These are phyloP conservation scores for Herpetomonas samuelpessoai DNA, from an alignment of 208 protist species.

Conservation along the genomic window DNA sequence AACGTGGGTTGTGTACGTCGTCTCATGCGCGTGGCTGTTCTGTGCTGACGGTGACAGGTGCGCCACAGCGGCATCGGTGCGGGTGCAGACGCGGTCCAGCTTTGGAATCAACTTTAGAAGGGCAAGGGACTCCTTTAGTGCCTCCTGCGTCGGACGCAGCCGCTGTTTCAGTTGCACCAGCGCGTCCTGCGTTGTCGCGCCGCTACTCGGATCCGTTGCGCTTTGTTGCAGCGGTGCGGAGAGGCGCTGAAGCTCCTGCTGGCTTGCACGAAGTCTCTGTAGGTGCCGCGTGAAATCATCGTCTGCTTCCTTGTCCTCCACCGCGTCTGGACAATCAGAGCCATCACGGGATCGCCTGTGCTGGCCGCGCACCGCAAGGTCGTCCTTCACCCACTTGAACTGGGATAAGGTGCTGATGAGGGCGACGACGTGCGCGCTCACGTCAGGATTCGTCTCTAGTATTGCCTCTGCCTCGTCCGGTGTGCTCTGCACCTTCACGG, in stretches of 20 bases:
- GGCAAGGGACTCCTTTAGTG: slow-evolving; percentile 2
- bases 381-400: slow-evolving; percentile 51
- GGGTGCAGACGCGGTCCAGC: slow-evolving; percentile 2
- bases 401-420: slow-evolving; percentile 28
- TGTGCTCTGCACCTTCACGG: not conserved
- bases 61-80: too few species aligned
- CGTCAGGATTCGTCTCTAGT: slow-evolving; percentile 4
- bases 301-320: too few species aligned
- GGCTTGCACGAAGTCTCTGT: too few species aligned
- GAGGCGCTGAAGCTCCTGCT: too few species aligned
- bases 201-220: slow-evolving; percentile 2
- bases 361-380: too few species aligned
- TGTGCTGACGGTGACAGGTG: too few species aligned
- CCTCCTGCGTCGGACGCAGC: not conserved
- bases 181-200: not conserved
- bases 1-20: slow-evolving; percentile 14
- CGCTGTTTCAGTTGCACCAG: slow-evolving; percentile 1
- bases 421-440: slow-evolving; percentile 12
- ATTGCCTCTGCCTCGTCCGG: not conserved
- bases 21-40: not conserved
- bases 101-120: slow-evolving; percentile 7
- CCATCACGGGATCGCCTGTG: too few species aligned
- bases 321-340: too few species aligned
- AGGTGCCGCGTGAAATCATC: too few species aligned
- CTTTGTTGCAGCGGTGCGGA: too few species aligned